These are phyloP conservation scores for Kluyveromyces siamensis DNA, from an alignment of 805 yeast species.

Conservation along the genomic window DNA sequence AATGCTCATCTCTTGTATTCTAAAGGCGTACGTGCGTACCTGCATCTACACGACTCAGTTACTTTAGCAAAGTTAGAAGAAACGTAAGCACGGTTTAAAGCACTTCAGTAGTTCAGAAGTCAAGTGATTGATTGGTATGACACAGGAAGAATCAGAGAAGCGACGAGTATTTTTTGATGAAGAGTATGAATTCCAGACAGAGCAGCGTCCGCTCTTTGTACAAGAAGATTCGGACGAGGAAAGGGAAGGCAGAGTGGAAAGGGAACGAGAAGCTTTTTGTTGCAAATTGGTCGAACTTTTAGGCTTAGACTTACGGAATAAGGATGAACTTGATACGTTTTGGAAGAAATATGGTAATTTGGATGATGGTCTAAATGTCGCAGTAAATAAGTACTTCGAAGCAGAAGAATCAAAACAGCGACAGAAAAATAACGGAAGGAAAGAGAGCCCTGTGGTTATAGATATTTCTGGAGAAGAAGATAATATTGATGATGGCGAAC, in stretches of 20 bases:
- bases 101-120: neutral
- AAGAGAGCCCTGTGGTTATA: neutral
- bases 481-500: neutral
- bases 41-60: too few species aligned
- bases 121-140: neutral
- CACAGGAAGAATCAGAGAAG: slow-evolving; percentile 2
- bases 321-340: neutral
- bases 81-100: neutral
- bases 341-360: neutral
- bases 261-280: neutral
- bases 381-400: neutral
- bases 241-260: slow-evolving; percentile 2
- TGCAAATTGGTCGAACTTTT: neutral
- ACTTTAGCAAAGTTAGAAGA: neutral
- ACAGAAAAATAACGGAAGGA: neutral
- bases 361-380: neutral
- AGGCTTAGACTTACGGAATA: neutral
- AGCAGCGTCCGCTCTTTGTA: slow-evolving; percentile 7
- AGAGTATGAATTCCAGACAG: neutral
- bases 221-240: slow-evolving; percentile 4
- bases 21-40: neutral
- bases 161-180: slow-evolving; percentile 4
- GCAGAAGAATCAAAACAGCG: neutral
- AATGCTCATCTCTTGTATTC: neutral
- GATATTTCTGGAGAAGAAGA: neutral